These are phyloP conservation scores for Adiantum capillusveneris DNA, from an alignment of 75 land plant species.

Conservation along the genomic window DNA sequence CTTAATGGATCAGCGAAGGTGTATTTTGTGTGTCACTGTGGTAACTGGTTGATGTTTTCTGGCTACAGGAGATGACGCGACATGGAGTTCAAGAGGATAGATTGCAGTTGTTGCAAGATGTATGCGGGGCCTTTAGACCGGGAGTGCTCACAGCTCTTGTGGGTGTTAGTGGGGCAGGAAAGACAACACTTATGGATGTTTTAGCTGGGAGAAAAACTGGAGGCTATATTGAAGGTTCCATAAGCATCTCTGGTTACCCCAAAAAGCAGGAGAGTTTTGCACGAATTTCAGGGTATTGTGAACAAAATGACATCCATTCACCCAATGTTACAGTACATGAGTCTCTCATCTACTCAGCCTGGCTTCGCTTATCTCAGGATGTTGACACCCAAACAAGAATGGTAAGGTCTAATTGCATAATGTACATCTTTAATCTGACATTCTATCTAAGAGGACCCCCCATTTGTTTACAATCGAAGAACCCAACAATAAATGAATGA, in stretches of 20 bases:
- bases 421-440: not conserved
- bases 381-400: conserved; percentile 24
- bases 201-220: conserved; percentile 51
- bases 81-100: conserved; percentile 23
- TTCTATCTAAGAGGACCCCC: too few species aligned
- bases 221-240: conserved; percentile 43
- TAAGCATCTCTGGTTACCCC: conserved; percentile 42
- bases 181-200: conserved; percentile 56
- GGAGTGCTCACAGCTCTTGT: conserved; percentile 41
- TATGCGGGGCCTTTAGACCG: conserved; percentile 36
- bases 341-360: conserved; percentile 41
- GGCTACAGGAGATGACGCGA: conserved; percentile 48
- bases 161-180: conserved; percentile 46
- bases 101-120: conserved; percentile 19
- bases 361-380: conserved; percentile 38
- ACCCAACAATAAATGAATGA: too few species aligned
- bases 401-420: conserved; percentile 12
- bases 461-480: too few species aligned
- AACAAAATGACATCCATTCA: conserved; percentile 50
- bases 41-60: not conserved
- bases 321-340: conserved; percentile 50
- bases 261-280: conserved; percentile 50
- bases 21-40: not conserved
- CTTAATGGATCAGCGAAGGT: not conserved
- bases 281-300: conserved; percentile 45